phyloP scores from a whole-genome alignment of 177 flowering plant genomes.

The Vitis hybrid region DNA sequence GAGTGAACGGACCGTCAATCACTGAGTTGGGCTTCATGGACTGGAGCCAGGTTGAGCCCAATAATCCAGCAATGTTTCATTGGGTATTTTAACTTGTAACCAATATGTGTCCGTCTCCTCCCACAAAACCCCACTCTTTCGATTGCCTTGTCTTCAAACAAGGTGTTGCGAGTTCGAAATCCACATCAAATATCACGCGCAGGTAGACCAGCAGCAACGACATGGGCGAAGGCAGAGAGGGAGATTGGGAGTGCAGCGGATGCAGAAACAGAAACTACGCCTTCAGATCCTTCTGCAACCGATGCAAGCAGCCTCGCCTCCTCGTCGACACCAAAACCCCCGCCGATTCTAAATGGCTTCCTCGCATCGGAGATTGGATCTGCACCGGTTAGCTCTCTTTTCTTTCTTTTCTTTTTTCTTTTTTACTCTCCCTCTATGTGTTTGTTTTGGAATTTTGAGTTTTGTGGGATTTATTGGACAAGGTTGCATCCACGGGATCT shows the following conservation, averaged over 20 bases:
- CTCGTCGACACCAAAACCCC: conserved; percentile 85
- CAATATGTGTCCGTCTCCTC: too few relatives aligned
- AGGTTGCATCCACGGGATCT: background rate
- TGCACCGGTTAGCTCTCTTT: conserved; percentile 61
- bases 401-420: background rate
- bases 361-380: conserved; percentile 95
- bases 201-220: background rate
- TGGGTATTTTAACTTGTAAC: too few relatives aligned
- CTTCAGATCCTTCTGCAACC: conserved; percentile 82
- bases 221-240: conserved; percentile 81
- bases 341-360: conserved; percentile 90
- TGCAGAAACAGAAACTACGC: conserved; percentile 91
- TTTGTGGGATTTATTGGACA: background rate
- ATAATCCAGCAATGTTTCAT: too few relatives aligned
- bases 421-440: background rate
- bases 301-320: conserved; percentile 93
- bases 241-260: conserved; percentile 93
- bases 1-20: too few relatives aligned
- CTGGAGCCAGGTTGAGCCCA: too few relatives aligned
- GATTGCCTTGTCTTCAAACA: too few relatives aligned
- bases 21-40: too few relatives aligned
- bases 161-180: too few relatives aligned
- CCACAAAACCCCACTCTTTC: too few relatives aligned
- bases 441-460: background rate
- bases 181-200: background rate